A percentile compares a stretch with the other conserved stretches of the same genome.
phyloP scores from a whole-genome alignment of 2,329 filamentous ascomycete species.

The Celoporthe dispersa region DNA sequence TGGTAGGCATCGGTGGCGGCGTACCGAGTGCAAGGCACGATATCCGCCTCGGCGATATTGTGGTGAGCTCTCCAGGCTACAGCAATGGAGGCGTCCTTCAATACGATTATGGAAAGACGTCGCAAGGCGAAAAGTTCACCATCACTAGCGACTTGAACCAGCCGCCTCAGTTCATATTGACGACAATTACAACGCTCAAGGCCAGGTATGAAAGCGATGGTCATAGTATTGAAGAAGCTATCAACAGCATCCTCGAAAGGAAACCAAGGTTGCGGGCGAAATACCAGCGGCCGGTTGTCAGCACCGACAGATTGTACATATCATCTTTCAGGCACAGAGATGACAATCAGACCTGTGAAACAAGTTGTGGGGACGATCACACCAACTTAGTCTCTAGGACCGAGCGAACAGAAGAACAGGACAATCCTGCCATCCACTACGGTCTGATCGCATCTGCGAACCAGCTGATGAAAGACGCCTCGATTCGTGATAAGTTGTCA shows the following conservation, averaged over 20 bases:
- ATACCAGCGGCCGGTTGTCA: not conserved
- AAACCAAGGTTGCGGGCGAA: conserved; percentile 10
- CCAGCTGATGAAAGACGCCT: conserved; percentile 38
- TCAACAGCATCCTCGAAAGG: not conserved
- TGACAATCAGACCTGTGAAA: not conserved
- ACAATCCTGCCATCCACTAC: conserved; percentile 39
- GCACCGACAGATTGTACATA: not conserved
- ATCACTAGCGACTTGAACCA: not conserved
- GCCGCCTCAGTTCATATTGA: not conserved
- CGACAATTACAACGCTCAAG: not conserved
- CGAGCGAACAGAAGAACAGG: conserved; percentile 26
- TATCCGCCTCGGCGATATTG: conserved; percentile 42
- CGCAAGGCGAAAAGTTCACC: not conserved
- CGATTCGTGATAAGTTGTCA: conserved; percentile 35
- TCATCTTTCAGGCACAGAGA: not conserved
- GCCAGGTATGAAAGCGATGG: not conserved
- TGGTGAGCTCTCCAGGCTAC: conserved; percentile 35
- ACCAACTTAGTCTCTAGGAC: conserved; percentile 1
- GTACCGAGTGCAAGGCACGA: conserved; percentile 35
- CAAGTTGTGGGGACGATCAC: not conserved
- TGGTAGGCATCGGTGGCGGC: conserved; percentile 43
- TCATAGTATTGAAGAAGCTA: not conserved
- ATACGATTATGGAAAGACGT: conserved; percentile 37
- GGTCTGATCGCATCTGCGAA: conserved; percentile 42
- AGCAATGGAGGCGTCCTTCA: conserved; percentile 35